Percentiles rank a stretch among this genome's conserved stretches.
These are phyloP conservation scores for Achaetomiella virescens DNA, from an alignment of 495 filamentous ascomycete species.

Conservation along the genomic window DNA sequence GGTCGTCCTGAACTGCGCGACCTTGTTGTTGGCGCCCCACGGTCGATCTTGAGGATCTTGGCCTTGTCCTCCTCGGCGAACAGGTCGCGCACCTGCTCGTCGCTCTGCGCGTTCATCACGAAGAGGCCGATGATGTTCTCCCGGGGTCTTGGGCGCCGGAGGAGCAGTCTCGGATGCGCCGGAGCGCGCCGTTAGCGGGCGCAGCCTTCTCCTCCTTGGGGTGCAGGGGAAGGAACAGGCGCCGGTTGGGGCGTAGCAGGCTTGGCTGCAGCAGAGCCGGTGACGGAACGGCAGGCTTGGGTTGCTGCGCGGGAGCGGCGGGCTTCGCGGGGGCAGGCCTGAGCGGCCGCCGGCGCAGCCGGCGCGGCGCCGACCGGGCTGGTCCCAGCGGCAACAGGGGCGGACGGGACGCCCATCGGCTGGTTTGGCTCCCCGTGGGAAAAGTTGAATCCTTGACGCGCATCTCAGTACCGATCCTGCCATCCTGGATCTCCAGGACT, in stretches of 20 bases:
- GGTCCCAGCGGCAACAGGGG: conserved; percentile 27
- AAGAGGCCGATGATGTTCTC: conserved; percentile 69
- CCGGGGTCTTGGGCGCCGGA: conserved; percentile 37
- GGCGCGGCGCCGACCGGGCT: conserved; percentile 30
- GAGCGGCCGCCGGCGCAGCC: conserved; percentile 30
- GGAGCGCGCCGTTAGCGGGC: conserved; percentile 42
- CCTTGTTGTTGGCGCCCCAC: conserved; percentile 69
- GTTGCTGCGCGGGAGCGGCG: conserved; percentile 27
- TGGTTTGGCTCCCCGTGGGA: conserved; percentile 73
- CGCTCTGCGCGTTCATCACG: conserved; percentile 68
- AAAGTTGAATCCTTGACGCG: conserved; percentile 98
- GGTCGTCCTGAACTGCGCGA: conserved; percentile 68
- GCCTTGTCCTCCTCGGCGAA: conserved; percentile 74
- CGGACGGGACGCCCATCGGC: conserved; percentile 26
- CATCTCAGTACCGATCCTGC: conserved; percentile 97
- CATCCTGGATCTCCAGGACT: conserved; percentile 87
- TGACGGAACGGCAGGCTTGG: conserved; percentile 33
- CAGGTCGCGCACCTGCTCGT: conserved; percentile 69
- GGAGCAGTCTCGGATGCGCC: conserved; percentile 43
- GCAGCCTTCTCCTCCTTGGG: conserved; percentile 45
- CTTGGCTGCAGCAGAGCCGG: conserved; percentile 44
- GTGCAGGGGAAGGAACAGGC: conserved; percentile 31
- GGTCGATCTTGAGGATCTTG: conserved; percentile 74
- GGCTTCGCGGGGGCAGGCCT: conserved; percentile 27
- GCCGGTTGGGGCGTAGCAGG: conserved; percentile 46